These are phyloP conservation scores for Pleurotus platypus DNA, from an alignment of 768 basidiomycete genomes.

Conservation along the genomic window DNA sequence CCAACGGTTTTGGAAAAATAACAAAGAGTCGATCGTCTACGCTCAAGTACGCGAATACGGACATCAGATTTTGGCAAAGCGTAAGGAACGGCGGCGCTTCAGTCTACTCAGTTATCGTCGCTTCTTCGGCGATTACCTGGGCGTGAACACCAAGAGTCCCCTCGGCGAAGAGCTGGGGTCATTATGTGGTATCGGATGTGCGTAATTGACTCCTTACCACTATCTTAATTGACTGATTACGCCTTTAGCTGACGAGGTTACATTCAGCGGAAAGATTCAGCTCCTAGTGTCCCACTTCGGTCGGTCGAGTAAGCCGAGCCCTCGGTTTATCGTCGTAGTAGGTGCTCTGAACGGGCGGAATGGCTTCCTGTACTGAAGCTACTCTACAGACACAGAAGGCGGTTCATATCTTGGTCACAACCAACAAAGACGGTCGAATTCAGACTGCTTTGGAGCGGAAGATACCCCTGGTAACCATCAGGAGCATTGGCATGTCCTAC, in stretches of 20 bases:
- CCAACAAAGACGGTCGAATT: conserved; percentile 56
- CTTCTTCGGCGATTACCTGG: conserved; percentile 95
- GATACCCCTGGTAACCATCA: conserved; percentile 85
- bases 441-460: conserved; percentile 75
- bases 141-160: conserved; percentile 77
- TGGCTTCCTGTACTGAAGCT: neutral
- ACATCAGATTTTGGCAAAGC: conserved; percentile 83
- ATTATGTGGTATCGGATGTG: conserved; percentile 73
- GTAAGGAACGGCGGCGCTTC: conserved; percentile 92
- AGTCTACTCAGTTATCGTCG: conserved; percentile 92
- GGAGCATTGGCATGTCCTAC: conserved; percentile 81
- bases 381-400: conserved; percentile 74
- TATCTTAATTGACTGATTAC: neutral
- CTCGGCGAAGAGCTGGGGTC: conserved; percentile 72
- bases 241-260: conserved; percentile 67
- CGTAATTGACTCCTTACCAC: conserved; percentile 20
- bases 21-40: conserved; percentile 90
- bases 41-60: conserved; percentile 92
- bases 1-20: conserved; percentile 98
- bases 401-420: conserved; percentile 69
- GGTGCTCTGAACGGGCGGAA: conserved; percentile 24
- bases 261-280: conserved; percentile 81
- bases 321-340: conserved; percentile 88
- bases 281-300: conserved; percentile 80
- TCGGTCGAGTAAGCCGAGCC: conserved; percentile 88